Evolutionary conservation across 2,329 filamentous ascomycete genomes (phyloP).

Genomic region (Lachnellula subtilissima): DNA sequence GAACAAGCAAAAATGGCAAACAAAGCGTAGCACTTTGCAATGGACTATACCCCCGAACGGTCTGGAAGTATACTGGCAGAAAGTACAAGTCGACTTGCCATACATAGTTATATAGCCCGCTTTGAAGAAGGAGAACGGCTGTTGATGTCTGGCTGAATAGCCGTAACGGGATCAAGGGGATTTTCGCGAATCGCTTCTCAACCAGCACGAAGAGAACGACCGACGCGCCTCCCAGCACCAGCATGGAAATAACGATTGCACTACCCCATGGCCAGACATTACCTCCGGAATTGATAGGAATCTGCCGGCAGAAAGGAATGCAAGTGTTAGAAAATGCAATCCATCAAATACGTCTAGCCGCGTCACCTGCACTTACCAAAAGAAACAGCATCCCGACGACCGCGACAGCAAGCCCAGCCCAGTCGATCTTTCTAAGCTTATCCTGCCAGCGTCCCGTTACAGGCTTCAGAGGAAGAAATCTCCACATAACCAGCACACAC

Average conservation of each 20-base stretch:
- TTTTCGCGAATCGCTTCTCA: constrained; percentile 46
- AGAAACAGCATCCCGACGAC: constrained; percentile 16
- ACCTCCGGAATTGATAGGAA: constrained; percentile 40
- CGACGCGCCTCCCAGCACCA: constrained; percentile 25
- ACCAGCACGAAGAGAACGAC: constrained; percentile 41
- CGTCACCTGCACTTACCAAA: constrained; percentile 6
- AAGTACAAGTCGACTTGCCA: constrained; percentile 42
- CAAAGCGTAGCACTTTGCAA: constrained; percentile 25
- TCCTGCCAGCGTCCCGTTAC: constrained; percentile 13
- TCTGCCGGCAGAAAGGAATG: constrained; percentile 2
- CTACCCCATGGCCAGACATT: constrained; percentile 31
- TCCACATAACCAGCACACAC: constrained; percentile 7
- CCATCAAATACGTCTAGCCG: neutral
- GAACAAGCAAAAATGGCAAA: constrained; percentile 23
- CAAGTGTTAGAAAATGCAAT: neutral
- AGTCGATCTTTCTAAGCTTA: constrained; percentile 22
- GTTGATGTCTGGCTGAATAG: constrained; percentile 50
- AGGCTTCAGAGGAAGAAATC: constrained; percentile 19
- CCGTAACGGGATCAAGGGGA: constrained; percentile 68
- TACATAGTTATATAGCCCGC: constrained; percentile 45
- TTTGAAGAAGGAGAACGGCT: constrained; percentile 14
- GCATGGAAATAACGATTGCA: constrained; percentile 27
- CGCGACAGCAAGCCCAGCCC: constrained; percentile 8
- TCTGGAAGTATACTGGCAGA: constrained; percentile 27
- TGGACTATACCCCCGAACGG: constrained; percentile 21